Conservation (phyloP, 1,284 basidiomycete genomes). For the Sporisorium iseilematis-ciliati region DNA sequence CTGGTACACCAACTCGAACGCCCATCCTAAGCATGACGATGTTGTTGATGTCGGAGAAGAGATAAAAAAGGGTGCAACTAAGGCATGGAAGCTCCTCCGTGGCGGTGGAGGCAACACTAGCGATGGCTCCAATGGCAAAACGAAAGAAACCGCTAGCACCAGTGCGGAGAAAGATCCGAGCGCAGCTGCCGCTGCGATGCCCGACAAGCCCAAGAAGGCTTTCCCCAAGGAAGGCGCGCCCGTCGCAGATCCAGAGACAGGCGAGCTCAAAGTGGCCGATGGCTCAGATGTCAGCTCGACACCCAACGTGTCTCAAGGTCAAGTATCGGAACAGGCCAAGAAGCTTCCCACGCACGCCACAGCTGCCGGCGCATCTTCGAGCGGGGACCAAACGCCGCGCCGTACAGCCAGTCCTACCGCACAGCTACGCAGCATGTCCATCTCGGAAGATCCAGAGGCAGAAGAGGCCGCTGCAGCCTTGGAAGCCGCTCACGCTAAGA, state of each 20-base stretch:
- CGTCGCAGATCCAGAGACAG: slow-evolving; percentile 34
- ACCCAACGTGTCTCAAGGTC: slow-evolving; percentile 11
- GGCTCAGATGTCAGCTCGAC: slow-evolving; percentile 8
- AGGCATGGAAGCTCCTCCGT: slow-evolving; percentile 55
- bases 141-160: not conserved
- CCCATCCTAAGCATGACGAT: slow-evolving; percentile 31
- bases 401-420: slow-evolving; percentile 30
- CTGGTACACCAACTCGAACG: slow-evolving; percentile 29
- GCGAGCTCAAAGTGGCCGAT: slow-evolving; percentile 44
- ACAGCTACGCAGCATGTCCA: slow-evolving; percentile 27
- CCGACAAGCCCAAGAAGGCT: slow-evolving; percentile 36
- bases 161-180: not conserved
- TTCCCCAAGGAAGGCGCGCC: slow-evolving; percentile 53
- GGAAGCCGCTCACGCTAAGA: slow-evolving; percentile 36
- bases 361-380: not conserved
- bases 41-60: slow-evolving; percentile 62
- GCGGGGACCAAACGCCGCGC: slow-evolving; percentile 37
- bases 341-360: slow-evolving; percentile 5
- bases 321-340: slow-evolving; percentile 25
- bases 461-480: slow-evolving; percentile 40
- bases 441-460: slow-evolving; percentile 33
- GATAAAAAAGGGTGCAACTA: slow-evolving; percentile 52
- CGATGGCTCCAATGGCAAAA: slow-evolving; percentile 11
- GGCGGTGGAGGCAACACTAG: slow-evolving; percentile 32
- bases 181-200: slow-evolving; percentile 6